Base-by-base conservation (phyloP, 1,284 basidiomycete species). In the Cryptococcus floricola region DNA sequence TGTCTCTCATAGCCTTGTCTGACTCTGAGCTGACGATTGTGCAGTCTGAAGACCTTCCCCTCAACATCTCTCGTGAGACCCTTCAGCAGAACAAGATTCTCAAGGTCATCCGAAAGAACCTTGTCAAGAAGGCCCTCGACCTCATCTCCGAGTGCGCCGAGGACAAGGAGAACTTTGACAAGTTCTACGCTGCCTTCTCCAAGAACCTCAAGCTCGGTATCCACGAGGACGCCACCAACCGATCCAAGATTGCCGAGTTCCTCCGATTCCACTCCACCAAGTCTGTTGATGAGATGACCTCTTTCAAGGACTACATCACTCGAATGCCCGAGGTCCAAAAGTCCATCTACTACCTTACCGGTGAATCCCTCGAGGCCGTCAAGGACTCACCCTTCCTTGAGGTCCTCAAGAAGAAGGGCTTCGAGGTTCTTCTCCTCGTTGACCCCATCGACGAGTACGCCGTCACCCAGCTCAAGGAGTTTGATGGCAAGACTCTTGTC, bases 1-100 rank as follows among this genome's bases (percentile, higher is more conserved):
- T 54, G 31, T 5, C 23, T 14, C 39, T 10, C 12, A 12, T 5
- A 10, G 13, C 27, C 27, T 25, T 31, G 13, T 48, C 14, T n/a
- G 8, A 39, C 12, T 48, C 5, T n/a, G 7, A 8, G 34, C 53
- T 48, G 31, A 49, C 31, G 12, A 31, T 10, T 14, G 4, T 9
- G n/a, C 50, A 56, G 53, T 98, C 95, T 39, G 96, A 99, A 82
- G 95, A 99, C 80, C 86, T 99, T 27, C 95, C 95, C 46, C 89
- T 98, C 76, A 99, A 99, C 86, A 98, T 99, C 80, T 98, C 95
- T 57, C 94, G 96, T 82, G 96, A 99, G 85, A 97, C 94, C 37
- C 87, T 99, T 58, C 95, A 99, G 80, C 96, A 98, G 80, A 98
- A 98, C 87, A 98, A 98, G 88, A 98, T 99, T 68, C 87, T 99